phyloP scores from a whole-genome alignment of 1,139 yeast genomes.

The Zygoascus hellenicus region DNA sequence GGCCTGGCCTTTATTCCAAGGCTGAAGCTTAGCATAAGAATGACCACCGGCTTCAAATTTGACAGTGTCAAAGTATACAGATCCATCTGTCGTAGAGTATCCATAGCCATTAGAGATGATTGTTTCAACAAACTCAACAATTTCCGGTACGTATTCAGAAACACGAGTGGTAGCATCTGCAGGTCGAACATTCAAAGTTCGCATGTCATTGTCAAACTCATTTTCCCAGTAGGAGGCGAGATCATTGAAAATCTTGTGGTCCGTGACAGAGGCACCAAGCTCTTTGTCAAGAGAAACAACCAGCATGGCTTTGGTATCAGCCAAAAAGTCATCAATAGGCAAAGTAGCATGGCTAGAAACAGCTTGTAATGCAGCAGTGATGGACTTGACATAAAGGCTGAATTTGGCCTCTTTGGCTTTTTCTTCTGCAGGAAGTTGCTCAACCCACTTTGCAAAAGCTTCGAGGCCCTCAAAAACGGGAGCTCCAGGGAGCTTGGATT shows the following conservation, averaged over 20 bases:
- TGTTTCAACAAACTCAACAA: conserved; percentile 66
- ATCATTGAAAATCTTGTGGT: conserved; percentile 74
- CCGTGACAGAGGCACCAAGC: conserved; percentile 70
- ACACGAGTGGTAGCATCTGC: conserved; percentile 89
- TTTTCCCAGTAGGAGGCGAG: conserved; percentile 89
- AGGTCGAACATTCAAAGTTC: conserved; percentile 70
- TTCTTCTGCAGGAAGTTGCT: conserved; percentile 43
- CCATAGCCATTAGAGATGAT: conserved; percentile 80
- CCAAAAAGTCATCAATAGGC: conserved; percentile 41
- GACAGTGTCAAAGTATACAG: conserved; percentile 89
- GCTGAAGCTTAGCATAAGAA: conserved; percentile 87
- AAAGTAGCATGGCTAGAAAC: conserved; percentile 22
- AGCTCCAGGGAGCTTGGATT: conserved; percentile 46
- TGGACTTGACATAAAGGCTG: conserved; percentile 76
- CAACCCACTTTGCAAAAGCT: conserved; percentile 50
- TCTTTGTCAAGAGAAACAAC: conserved; percentile 68
- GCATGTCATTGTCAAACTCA: conserved; percentile 82
- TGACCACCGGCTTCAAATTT: conserved; percentile 75
- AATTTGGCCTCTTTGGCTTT: conserved; percentile 66
- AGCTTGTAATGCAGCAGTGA: conserved; percentile 45
- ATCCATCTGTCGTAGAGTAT: conserved; percentile 75
- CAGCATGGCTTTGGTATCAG: conserved; percentile 59
- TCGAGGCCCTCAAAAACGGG: conserved; percentile 22
- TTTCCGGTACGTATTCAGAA: conserved; percentile 94
- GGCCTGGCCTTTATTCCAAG: conserved; percentile 92